Conservation (phyloP, 345 rosid genomes). For the Arabis hirsuta region DNA sequence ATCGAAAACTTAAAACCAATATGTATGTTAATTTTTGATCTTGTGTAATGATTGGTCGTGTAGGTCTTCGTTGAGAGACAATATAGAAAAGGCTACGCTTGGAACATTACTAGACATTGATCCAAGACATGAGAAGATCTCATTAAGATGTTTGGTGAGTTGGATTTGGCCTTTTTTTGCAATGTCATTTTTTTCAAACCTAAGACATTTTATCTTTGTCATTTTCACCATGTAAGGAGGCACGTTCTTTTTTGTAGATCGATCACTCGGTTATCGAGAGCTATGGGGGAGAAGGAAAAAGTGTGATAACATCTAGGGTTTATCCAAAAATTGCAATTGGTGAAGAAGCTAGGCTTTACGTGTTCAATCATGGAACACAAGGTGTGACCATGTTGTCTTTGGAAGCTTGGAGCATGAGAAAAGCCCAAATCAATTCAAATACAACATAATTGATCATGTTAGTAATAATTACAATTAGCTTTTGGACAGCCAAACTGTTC, state of each 20-base stretch:
- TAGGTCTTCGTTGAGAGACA: constrained; percentile 58
- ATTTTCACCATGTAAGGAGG: not conserved
- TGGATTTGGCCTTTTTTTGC: not conserved
- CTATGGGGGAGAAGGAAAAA: constrained; percentile 58
- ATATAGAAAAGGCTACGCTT: constrained; percentile 40
- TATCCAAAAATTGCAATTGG: constrained; percentile 56
- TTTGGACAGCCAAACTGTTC: not conserved
- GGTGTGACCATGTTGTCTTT: constrained; percentile 47
- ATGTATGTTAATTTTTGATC: not conserved
- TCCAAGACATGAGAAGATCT: constrained; percentile 50
- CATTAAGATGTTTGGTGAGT: constrained; percentile 62
- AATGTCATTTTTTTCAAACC: not conserved
- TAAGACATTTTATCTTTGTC: not conserved
- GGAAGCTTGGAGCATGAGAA: constrained; percentile 73
- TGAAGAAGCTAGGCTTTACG: constrained; percentile 44
- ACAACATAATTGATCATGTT: constrained; percentile 3
- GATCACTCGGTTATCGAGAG: constrained; percentile 60
- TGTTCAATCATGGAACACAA: constrained; percentile 56
- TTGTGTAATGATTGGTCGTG: not conserved
- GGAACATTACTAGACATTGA: constrained; percentile 56
- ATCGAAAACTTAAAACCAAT: not conserved
- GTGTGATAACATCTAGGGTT: constrained; percentile 64
- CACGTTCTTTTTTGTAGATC: constrained; percentile 40
- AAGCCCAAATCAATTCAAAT: constrained; percentile 45
- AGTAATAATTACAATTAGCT: not conserved